Percentiles rank a stretch among this genome's conserved stretches.
These are phyloP conservation scores for Fusarium pseudoanthophilum DNA, from an alignment of 2,329 filamentous ascomycete species.

Conservation along the genomic window DNA sequence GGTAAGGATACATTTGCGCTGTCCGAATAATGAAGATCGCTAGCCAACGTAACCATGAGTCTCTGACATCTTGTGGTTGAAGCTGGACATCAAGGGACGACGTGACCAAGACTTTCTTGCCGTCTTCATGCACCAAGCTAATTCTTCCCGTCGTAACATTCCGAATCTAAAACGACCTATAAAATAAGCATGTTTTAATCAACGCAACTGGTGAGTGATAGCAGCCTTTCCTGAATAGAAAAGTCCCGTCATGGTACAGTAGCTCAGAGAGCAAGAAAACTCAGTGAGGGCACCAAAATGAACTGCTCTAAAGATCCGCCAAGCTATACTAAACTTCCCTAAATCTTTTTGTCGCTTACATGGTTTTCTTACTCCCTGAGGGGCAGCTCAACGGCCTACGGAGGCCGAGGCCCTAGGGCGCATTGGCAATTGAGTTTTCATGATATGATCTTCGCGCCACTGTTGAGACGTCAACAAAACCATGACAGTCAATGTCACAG, in stretches of 20 bases:
- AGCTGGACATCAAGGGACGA: not conserved
- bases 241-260: not conserved
- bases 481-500: not conserved
- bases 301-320: not conserved
- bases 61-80: not conserved
- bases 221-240: not conserved
- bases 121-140: not conserved
- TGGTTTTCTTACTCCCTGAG: not conserved
- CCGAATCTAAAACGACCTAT: not conserved
- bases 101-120: not conserved
- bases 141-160: not conserved
- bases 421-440: not conserved
- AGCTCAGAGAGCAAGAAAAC: not conserved
- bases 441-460: constrained; percentile 8
- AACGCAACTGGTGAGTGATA: not conserved
- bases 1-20: no score
- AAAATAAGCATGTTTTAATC: not conserved
- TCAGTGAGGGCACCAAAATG: not conserved
- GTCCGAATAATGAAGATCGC: no score
- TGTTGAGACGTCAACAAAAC: not conserved
- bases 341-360: not conserved
- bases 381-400: not conserved
- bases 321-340: not conserved
- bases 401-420: not conserved
- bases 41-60: no score